Percentiles rank a stretch among this genome's conserved stretches.
Conservation (phyloP, 345 rosid species). For the Salix viminalis region DNA sequence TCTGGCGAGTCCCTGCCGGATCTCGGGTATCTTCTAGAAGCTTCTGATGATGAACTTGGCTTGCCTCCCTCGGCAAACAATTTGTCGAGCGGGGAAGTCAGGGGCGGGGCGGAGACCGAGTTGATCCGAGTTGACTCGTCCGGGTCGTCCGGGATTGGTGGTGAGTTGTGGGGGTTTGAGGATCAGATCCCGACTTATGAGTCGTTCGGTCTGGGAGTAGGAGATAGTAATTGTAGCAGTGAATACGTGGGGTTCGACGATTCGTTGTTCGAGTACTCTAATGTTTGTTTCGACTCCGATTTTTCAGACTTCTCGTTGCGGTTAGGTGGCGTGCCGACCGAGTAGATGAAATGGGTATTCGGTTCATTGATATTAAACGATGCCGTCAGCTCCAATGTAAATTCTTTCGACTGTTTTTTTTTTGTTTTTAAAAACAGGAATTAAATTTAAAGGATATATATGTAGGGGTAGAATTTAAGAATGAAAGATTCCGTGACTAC, state of each 20-base stretch:
- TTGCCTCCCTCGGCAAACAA: conserved; percentile 14
- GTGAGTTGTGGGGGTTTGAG: conserved; percentile 38
- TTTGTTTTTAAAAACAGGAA: not conserved
- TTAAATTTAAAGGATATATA: not conserved
- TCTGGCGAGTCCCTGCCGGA: conserved; percentile 36
- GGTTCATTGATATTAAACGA: not conserved
- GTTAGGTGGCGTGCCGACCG: conserved; percentile 27
- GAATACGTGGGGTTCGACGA: conserved; percentile 31
- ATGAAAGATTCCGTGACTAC: not conserved
- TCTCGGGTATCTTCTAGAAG: conserved; percentile 24
- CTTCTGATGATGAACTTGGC: conserved; percentile 31
- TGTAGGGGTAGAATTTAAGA: conserved; percentile 14
- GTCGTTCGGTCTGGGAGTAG: conserved; percentile 28
- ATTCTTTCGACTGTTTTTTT: not conserved
- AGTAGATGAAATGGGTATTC: not conserved
- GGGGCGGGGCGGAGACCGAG: conserved; percentile 10
- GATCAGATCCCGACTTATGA: conserved; percentile 33
- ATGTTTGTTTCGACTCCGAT: conserved; percentile 33
- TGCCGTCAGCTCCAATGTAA: not conserved
- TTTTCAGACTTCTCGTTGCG: conserved; percentile 24
- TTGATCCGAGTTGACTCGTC: conserved; percentile 27
- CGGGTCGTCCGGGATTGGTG: conserved; percentile 18
- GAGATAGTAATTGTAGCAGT: not conserved
- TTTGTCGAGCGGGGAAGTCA: not conserved
- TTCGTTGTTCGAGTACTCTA: conserved; percentile 38